Evolutionary conservation across 371 early-diverging fungal species (phyloP).

Genomic region (Lichtheimia ornata): DNA sequence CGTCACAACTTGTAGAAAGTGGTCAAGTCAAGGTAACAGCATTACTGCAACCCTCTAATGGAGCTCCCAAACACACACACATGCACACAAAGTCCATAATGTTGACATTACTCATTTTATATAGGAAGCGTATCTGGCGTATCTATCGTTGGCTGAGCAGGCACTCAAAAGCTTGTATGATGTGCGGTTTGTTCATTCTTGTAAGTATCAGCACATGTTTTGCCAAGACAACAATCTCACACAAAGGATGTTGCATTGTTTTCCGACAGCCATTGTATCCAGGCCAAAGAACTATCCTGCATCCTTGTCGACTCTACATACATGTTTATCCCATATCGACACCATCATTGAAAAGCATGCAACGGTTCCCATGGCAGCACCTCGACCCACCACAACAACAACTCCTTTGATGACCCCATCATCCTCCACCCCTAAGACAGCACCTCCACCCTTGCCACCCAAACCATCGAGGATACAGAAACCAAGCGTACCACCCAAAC

Average conservation of each 20-base stretch:
- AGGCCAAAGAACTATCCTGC: constrained; percentile 38
- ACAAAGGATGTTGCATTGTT: too few relatives aligned
- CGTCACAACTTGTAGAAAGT: constrained; percentile 35
- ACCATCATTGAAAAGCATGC: constrained; percentile 38
- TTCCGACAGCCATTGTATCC: constrained; percentile 39
- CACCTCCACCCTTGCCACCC: constrained; percentile 25
- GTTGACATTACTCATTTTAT: neutral
- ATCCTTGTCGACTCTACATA: constrained; percentile 34
- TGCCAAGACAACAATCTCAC: too few relatives aligned
- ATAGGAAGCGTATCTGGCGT: constrained; percentile 50
- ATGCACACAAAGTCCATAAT: too few relatives aligned
- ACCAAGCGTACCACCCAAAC: constrained; percentile 20
- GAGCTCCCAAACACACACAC: too few relatives aligned
- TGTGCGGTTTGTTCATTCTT: constrained; percentile 49
- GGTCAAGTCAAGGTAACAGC: constrained; percentile 40
- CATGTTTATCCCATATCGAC: constrained; percentile 44
- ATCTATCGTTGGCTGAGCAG: constrained; percentile 30
- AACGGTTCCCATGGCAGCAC: too few relatives aligned
- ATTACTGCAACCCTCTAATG: neutral
- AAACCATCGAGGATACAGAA: constrained; percentile 23
- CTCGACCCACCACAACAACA: too few relatives aligned
- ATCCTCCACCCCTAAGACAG: neutral
- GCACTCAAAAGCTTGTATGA: constrained; percentile 37
- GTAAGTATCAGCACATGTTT: constrained; percentile 20
- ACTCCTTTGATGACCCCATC: too few relatives aligned